Base-by-base conservation (phyloP, 345 rosid species). In the Excoecaria cochinchinensis region DNA sequence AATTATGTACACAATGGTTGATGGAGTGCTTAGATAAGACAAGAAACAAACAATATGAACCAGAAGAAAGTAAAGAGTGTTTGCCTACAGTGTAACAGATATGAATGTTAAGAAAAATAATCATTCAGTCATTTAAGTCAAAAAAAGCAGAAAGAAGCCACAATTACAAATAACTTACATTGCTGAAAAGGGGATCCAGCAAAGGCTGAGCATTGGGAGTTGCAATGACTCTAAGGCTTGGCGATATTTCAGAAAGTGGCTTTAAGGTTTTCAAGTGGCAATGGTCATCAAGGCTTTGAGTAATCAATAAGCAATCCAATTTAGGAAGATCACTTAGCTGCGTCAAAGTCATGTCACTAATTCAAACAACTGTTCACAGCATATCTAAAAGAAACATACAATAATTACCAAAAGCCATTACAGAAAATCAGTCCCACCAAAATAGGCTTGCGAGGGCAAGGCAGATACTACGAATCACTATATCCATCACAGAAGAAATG, bases 231-330 rank as follows among this genome's bases (percentile, higher is more conserved):
- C 87, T 84, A 15, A 95, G 74, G 82, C 71, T 80, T 15, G 94
- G 92, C 67, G 62, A 82, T 85, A 74, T 85, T 76, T 86, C 63
- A 7, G 97, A 91, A 58, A 91, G 87, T 21, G 93, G 97, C 76
- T 80, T 86, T 46, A 92, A 81, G 52, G 97, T 91, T 83, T 87
- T 95, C 77, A 95, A 78, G 79, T 92, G 97, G 82, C 97, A 92
- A 78, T 95, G 97, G 73, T 95, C 97, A 80, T 95, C 97, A 61
- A 91, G 97, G 86, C 97, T 92, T 88, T 95, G 97, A 15, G 95
- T 91, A 42, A 95, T 92, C 81, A 92, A 83, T n/a, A 95, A 72
- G 75, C 88, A 90, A 81, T 95, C 97, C 74, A 91, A 71, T 78
- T 83, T 78, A 78, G 91, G 95, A 83, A 92, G 88, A 85, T 92